Evolutionary conservation across 495 filamentous ascomycete species (phyloP), one percentile per base, ranked within the genome.

Genomic region (Neurospora pannonica): DNA sequence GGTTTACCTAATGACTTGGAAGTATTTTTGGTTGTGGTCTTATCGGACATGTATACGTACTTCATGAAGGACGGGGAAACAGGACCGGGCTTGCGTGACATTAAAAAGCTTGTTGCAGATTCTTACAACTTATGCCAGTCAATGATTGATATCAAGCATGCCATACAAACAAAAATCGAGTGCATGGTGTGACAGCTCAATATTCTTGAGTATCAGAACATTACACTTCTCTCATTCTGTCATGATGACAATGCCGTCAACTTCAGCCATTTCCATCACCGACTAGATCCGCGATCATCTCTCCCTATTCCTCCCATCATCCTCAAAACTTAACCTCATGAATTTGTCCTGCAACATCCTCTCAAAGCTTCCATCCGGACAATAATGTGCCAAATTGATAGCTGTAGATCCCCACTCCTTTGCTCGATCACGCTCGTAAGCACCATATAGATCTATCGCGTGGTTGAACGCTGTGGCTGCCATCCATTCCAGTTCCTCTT

Each of bases 401-500:
- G 93, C 90, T 79, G 90, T 90, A 42, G 83, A 82, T 7, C 88
- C 90, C 93, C 92, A 95, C 31, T 83, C 80, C 75, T 85, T 86
- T 71, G 88, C 91, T 5, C 84, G 83, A 37, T 84, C 86, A 71
- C 90, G 87, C 70, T 90, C 85, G 0, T 83, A 83, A 4, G 76
- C 78, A 17, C 88, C 83, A 74, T 92, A 94, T 60, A 91, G 88
- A 74, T 96, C 93, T 28, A 94, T 86, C 0, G 91, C 91, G 54
- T 86, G 88, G 75, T 97, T 97, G 84, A 96, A 97, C 0, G 90
- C 82, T 3, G 87, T 89, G 0, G 88, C 88, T 1, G 90, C 90
- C 38, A 98, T 87, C 91, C 92, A 95, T 76, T 92, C 89, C 3
- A 97, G 82, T 75, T 97, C 94, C 8, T 88, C 87, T 11, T 81